phyloP scores from a whole-genome alignment of 2,329 filamentous ascomycete genomes.

The Ophiosphaerella korrae region DNA sequence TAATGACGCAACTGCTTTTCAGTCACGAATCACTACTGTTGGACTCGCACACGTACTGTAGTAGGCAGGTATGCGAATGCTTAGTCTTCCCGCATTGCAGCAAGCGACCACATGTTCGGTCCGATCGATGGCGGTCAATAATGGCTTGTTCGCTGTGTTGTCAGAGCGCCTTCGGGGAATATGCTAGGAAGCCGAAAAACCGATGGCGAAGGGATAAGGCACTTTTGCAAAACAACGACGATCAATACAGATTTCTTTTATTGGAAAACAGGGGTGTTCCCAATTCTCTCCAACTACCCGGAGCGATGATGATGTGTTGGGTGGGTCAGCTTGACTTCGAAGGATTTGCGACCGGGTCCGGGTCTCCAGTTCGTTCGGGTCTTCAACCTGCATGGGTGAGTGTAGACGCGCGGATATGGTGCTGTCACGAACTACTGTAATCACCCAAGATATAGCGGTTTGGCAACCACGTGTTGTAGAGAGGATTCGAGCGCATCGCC shows the following conservation, averaged over 20 bases:
- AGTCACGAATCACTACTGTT: too few species aligned
- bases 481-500: slow-evolving; percentile 10
- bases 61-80: too few species aligned
- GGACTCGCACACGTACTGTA: too few species aligned
- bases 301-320: not conserved
- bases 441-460: too few species aligned
- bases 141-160: not conserved
- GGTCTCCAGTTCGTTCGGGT: not conserved
- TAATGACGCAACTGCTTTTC: too few species aligned
- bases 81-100: too few species aligned
- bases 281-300: not conserved
- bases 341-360: not conserved
- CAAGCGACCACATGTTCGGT: not conserved
- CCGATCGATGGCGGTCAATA: too few species aligned
- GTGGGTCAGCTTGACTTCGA: not conserved
- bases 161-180: not conserved
- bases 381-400: not conserved
- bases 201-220: not conserved
- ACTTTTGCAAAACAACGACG: not conserved
- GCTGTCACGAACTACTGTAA: not conserved
- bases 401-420: not conserved
- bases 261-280: not conserved
- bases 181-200: not conserved
- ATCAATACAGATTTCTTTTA: not conserved
- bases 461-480: not conserved